Base-by-base conservation (phyloP, 2,329 filamentous ascomycete species). In the Arthrocladium fulminans region DNA sequence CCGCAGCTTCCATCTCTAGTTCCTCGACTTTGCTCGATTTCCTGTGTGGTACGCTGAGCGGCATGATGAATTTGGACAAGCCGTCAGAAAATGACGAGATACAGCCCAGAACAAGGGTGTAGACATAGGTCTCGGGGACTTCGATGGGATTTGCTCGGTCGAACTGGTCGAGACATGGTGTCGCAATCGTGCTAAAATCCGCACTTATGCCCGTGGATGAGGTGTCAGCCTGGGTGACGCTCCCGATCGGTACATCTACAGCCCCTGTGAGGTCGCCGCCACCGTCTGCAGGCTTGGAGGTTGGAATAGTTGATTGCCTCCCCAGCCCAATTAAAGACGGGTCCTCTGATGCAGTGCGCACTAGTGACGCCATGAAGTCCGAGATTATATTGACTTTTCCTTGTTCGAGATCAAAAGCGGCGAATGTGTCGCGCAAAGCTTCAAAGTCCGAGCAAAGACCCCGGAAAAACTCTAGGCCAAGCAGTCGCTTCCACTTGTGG, bases 121-220 rank as follows among this genome's bases (percentile, higher is more conserved):
- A 97, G 6, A 95, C 77, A 60, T 98, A 98, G 0, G 92, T 95
- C 52, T 96, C 90, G 0, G 92, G 92, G 19, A 94, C 78, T 0
- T 72, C 59, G 3, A 90, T 88, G 0, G 90, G 77, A 41, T 95
- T 89, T 0, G 81, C 79, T 65, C 97, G 98, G 68, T 98, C 92
- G 17, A 97, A 77, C 55, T 95, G 87, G 59, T 98, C 92, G 52
- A 97, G 87, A 61, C 88, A 95, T 3, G 88, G 84, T 9, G 88
- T 84, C 43, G 88, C 80, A 52, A 95, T 78, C 10, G 83, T 78
- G 65, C 92, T 98, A 88, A 88, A 97, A 60, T 94, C 86, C 2
- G 77, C 81, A 66, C 88, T 95, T 60, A 98, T 89, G 7, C 88
- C 88, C 42, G 73, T 70, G 0, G 79, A 81, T 54, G 77, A 84